These are phyloP conservation scores for Stachybotrys chartarum DNA, from an alignment of 2,329 filamentous ascomycete species.

Conservation along the genomic window DNA sequence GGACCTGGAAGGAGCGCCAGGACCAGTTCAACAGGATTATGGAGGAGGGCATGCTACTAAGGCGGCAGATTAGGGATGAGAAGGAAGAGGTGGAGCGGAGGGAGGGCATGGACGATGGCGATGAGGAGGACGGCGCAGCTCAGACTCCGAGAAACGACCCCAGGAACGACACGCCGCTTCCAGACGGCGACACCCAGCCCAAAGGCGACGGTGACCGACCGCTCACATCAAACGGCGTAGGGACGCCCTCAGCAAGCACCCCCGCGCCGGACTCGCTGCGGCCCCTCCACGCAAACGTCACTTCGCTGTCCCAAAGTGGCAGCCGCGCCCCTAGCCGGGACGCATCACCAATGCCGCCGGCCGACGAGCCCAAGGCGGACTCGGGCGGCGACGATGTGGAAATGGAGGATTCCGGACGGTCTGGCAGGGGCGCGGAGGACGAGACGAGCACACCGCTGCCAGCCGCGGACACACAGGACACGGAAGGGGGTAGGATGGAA, in stretches of 20 bases:
- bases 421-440: conserved; percentile 31
- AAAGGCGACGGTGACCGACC: conserved; percentile 21
- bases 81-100: conserved; percentile 88
- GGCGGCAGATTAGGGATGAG: conserved; percentile 83
- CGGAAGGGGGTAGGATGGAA: conserved; percentile 58
- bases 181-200: conserved; percentile 30
- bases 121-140: conserved; percentile 49
- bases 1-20: conserved; percentile 76
- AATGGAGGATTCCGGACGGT: conserved; percentile 43
- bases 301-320: conserved; percentile 13
- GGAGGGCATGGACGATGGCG: conserved; percentile 71
- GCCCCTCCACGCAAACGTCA: conserved; percentile 8
- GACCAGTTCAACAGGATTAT: conserved; percentile 86
- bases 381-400: conserved; percentile 46
- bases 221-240: conserved; percentile 16
- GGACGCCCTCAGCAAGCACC: conserved; percentile 24
- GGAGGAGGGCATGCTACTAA: conserved; percentile 80
- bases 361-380: conserved; percentile 24
- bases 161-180: conserved; percentile 42
- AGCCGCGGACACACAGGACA: conserved; percentile 40
- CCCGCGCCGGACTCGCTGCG: conserved; percentile 19
- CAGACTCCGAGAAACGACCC: conserved; percentile 43
- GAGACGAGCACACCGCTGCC: conserved; percentile 37
- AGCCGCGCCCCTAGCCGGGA: conserved; percentile 21
- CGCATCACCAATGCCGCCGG: conserved; percentile 17